Evolutionary conservation across 192 early-diverging fungal species (phyloP), one percentile per base, ranked within the genome.

Genomic region (Coemansia sp.): DNA sequence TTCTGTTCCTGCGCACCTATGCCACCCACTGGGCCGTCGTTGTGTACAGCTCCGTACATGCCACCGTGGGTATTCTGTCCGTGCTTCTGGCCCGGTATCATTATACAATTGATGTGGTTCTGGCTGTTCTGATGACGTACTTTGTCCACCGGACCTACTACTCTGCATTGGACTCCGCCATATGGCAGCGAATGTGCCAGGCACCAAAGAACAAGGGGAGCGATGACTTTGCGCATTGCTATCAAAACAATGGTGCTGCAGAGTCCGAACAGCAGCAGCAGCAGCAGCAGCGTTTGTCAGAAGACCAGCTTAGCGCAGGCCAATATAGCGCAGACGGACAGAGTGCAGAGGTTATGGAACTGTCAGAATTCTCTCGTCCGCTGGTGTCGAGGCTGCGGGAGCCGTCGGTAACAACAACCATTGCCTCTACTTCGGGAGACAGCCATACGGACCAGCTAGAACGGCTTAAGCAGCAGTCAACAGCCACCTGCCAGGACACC

Each of bases 91-190:
- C 75, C 51, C 84, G 80, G 12, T 69, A 83, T 22, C 87, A 89
- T 51, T 89, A 89, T 65, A 75, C 87, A 7, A 70, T 87, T 22
- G 87, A 89, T 17, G 85, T 89, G 38, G 32, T 86, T 32, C 44
- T 89, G 49, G 87, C 86, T 3, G 43, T 86, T 7, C 54, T 87
- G 59, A 69, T 90, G 49, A 84, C 85, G 7, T 87, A 74, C 39
- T 63, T 84, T n/a, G 72, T 82, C 20, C 84, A 85, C 77, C 80
- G 85, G 19, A 48, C 85, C 19, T 90, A 90, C 61, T 88, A 83
- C 42, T 63, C 65, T 10, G 42, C 69, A 3, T 64, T 85, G 56
- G 79, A 85, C 42, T 10, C 57, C 6, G 84, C 84, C 39, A 63
- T 76, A 0, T 81, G 64, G 11, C 37, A 12, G 16, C 38, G 42